phyloP scores from a whole-genome alignment of 129 eudicot genomes.

The Gnaphalium uliginosum region DNA sequence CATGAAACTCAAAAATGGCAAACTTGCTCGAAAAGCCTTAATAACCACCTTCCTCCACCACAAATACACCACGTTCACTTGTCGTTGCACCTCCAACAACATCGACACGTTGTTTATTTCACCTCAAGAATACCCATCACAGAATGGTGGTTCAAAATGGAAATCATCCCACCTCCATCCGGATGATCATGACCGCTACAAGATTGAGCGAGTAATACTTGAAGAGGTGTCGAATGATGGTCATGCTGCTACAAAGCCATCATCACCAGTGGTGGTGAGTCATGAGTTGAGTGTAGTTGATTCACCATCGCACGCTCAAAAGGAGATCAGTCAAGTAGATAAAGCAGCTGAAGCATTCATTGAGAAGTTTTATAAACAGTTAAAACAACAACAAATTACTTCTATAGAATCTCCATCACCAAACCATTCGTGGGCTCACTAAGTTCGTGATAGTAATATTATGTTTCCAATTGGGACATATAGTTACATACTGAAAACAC shows the following conservation, averaged over 20 bases:
- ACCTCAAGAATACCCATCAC: slow-evolving; percentile 6
- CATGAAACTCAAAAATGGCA: slow-evolving; percentile 25
- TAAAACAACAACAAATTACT: slow-evolving; percentile 23
- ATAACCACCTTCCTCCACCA: slow-evolving; percentile 19
- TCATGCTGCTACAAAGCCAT: background rate
- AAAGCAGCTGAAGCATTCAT: slow-evolving; percentile 30
- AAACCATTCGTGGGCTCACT: slow-evolving; percentile 8
- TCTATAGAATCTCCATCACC: slow-evolving; percentile 27
- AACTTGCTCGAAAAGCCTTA: slow-evolving; percentile 16
- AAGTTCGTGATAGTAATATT: no score
- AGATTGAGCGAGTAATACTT: slow-evolving; percentile 1
- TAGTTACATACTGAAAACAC: no score
- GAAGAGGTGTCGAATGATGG: slow-evolving; percentile 8
- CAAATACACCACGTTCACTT: slow-evolving; percentile 5
- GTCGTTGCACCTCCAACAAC: slow-evolving; percentile 18
- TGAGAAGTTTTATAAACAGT: slow-evolving; percentile 13
- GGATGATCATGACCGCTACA: background rate
- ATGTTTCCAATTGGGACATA: no score
- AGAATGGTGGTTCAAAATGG: background rate
- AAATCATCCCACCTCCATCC: background rate
- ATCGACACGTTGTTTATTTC: slow-evolving; percentile 25
- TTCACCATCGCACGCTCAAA: background rate
- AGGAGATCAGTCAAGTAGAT: slow-evolving; percentile 20
- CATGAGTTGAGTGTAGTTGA: slow-evolving; percentile 6
- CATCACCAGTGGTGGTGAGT: background rate